Conservation (phyloP, 2,329 filamentous ascomycete genomes). For the Penicillium vulpinum region DNA sequence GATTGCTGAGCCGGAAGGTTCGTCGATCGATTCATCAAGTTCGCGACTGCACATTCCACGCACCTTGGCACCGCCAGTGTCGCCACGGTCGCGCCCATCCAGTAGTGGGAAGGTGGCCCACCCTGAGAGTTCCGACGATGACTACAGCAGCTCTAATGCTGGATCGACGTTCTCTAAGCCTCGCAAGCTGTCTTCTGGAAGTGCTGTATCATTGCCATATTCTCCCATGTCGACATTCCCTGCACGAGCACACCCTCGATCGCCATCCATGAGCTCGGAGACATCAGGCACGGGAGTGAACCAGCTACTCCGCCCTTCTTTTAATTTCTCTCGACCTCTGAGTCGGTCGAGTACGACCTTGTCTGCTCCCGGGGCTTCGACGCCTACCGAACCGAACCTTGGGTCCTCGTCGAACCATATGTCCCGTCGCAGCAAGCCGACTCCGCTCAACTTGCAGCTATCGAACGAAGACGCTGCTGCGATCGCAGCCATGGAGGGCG, state of each 20-base stretch:
- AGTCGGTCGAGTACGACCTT: conserved; percentile 57
- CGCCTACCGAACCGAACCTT: conserved; percentile 38
- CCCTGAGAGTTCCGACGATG: conserved; percentile 66
- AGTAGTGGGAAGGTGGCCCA: conserved; percentile 62
- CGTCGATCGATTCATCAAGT: conserved; percentile 38
- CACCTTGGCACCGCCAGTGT: conserved; percentile 48
- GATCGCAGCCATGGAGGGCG: conserved; percentile 21
- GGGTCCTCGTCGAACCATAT: conserved; percentile 22
- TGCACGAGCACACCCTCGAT: conserved; percentile 65
- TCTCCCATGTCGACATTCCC: conserved; percentile 64
- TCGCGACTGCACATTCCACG: conserved; percentile 42
- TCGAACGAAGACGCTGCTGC: conserved; percentile 21
- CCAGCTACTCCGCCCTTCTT: conserved; percentile 68
- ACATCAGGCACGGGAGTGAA: conserved; percentile 61
- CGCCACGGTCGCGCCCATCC: conserved; percentile 44
- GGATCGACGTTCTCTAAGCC: conserved; percentile 64
- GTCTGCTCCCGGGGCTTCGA: conserved; percentile 34
- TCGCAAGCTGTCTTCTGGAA: conserved; percentile 78
- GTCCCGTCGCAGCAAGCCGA: conserved; percentile 30
- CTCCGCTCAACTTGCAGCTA: conserved; percentile 36
- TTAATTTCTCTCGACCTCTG: conserved; percentile 91
- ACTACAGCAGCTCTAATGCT: conserved; percentile 60
- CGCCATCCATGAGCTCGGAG: conserved; percentile 83
- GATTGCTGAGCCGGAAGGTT: conserved; percentile 27
- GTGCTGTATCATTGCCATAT: conserved; percentile 59